Conservation (phyloP, 306 rosid species). For the Vigna radiata region DNA sequence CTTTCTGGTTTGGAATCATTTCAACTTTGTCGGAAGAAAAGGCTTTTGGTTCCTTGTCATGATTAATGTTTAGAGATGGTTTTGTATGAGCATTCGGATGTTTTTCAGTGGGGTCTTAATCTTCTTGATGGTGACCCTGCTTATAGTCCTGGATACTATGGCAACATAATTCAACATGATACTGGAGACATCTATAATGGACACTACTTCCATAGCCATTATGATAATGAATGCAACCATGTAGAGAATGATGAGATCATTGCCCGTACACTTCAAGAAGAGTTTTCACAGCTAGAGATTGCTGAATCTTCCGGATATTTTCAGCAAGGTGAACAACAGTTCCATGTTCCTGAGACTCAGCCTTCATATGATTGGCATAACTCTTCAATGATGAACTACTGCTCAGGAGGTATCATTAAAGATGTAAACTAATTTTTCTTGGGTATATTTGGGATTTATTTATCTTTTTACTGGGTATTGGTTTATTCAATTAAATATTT, state of each 20-base stretch:
- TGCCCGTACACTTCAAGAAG: constrained; percentile 77
- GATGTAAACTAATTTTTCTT: constrained; percentile 16
- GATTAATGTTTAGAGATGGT: constrained; percentile 52
- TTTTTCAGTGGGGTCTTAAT: constrained; percentile 70
- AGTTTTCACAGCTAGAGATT: constrained; percentile 65
- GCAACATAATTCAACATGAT: constrained; percentile 48
- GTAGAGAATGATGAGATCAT: constrained; percentile 80
- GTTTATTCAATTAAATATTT: constrained; percentile 30
- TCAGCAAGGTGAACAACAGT: constrained; percentile 55
- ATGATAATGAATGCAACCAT: constrained; percentile 55
- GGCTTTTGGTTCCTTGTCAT: constrained; percentile 2
- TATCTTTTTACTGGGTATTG: constrained; percentile 8
- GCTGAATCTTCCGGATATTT: constrained; percentile 55
- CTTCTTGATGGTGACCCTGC: constrained; percentile 62
- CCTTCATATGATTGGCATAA: constrained; percentile 59
- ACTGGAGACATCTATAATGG: constrained; percentile 49
- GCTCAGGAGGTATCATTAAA: constrained; percentile 53
- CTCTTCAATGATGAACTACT: constrained; percentile 53
- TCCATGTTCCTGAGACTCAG: constrained; percentile 48
- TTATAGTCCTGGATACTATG: constrained; percentile 52
- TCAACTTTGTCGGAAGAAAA: constrained; percentile 22
- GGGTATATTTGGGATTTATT: constrained; percentile 7
- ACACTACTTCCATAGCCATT: constrained; percentile 53
- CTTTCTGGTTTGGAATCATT: constrained; percentile 36
- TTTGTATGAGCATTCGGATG: constrained; percentile 60